phyloP scores from a whole-genome alignment of 768 basidiomycete genomes.

The Mycena galopus region DNA sequence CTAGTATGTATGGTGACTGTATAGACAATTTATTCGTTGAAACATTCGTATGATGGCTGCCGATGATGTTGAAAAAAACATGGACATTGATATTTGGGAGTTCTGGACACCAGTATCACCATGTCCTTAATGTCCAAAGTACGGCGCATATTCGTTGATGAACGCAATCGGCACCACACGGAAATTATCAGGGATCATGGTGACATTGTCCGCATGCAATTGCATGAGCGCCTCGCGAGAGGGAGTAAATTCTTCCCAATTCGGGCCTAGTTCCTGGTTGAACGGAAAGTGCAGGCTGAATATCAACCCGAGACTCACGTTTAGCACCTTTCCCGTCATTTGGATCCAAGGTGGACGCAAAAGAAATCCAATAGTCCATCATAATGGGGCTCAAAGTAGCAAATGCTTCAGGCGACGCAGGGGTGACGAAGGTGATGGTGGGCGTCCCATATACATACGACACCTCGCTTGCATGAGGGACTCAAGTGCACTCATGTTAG shows the following conservation, averaged over 20 bases:
- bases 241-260: conserved; percentile 31
- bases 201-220: conserved; percentile 29
- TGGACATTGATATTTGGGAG: not conserved
- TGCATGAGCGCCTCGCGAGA: conserved; percentile 30
- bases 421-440: conserved; percentile 17
- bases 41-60: too few relatives aligned
- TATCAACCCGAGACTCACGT: not conserved
- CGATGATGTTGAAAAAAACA: not conserved
- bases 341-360: conserved; percentile 55
- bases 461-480: conserved; percentile 46
- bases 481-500: conserved; percentile 25
- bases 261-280: not conserved
- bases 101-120: too few relatives aligned
- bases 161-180: conserved; percentile 32
- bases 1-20: not conserved
- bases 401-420: conserved; percentile 26
- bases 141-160: conserved; percentile 19
- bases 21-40: not conserved
- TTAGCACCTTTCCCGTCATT: conserved; percentile 51
- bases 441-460: conserved; percentile 45
- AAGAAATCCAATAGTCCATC: conserved; percentile 61
- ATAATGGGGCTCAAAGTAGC: conserved; percentile 47
- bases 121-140: conserved; percentile 3
- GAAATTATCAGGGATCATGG: conserved; percentile 35
- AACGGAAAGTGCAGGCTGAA: not conserved